A percentile compares a stretch with the other conserved stretches of the same genome.
Evolutionary conservation across 2,329 filamentous ascomycete species (phyloP).

Genomic region (Ophiostoma sp.): DNA sequence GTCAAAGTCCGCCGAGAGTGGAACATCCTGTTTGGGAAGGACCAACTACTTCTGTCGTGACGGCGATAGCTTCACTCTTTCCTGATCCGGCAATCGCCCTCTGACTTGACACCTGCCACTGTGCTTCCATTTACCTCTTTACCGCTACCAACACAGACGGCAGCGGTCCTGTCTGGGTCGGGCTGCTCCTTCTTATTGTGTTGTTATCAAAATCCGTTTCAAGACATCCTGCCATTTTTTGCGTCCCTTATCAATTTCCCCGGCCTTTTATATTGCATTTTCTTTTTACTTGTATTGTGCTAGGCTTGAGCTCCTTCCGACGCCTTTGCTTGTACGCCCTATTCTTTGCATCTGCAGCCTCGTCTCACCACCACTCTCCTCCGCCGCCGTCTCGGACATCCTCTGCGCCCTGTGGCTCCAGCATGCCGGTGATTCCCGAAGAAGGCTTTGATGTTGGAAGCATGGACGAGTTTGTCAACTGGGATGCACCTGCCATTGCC

Average conservation of each 20-base stretch:
- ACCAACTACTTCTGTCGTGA: not conserved
- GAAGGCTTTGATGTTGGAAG: constrained; percentile 26
- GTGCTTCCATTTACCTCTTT: not conserved
- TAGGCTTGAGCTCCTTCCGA: not conserved
- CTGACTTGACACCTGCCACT: not conserved
- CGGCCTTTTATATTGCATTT: not conserved
- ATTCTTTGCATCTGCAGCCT: not conserved
- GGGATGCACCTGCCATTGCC: constrained; percentile 40
- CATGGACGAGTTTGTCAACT: constrained; percentile 61
- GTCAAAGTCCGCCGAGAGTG: not conserved
- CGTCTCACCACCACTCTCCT: not conserved
- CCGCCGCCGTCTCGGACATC: not conserved
- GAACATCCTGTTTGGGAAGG: constrained; percentile 10
- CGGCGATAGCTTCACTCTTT: constrained; percentile 11
- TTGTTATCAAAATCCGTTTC: not conserved
- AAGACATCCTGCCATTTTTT: not conserved
- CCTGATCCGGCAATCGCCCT: not conserved
- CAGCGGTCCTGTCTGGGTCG: not conserved
- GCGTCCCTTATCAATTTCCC: not conserved
- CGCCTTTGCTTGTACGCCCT: not conserved
- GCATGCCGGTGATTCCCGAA: constrained; percentile 31
- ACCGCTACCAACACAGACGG: not conserved
- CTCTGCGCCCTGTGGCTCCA: constrained; percentile 20
- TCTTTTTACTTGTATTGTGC: not conserved
- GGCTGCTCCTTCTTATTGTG: not conserved